phyloP scores from a whole-genome alignment of 1,284 basidiomycete genomes.

The Ceratobasidium sp. region DNA sequence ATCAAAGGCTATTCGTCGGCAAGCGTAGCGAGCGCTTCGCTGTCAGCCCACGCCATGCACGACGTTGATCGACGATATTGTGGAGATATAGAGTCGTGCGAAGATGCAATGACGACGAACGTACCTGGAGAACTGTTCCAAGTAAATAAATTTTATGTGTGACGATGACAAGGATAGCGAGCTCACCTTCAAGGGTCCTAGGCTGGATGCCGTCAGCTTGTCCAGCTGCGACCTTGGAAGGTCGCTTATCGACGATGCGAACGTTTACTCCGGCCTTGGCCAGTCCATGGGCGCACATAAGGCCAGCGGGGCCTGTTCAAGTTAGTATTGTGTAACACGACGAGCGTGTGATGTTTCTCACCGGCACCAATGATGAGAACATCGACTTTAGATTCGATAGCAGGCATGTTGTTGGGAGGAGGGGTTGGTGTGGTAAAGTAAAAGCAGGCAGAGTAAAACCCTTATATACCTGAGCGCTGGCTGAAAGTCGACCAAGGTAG shows the following conservation, averaged over 20 bases:
- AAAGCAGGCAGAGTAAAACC: background rate
- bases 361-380: slow-evolving; percentile 64
- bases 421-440: slow-evolving; percentile 1
- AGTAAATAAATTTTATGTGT: background rate
- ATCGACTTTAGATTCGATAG: slow-evolving; percentile 63
- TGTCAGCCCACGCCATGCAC: slow-evolving; percentile 36
- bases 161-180: slow-evolving; percentile 71
- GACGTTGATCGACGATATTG: slow-evolving; percentile 44
- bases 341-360: slow-evolving; percentile 3
- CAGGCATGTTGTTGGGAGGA: slow-evolving; percentile 30
- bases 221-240: slow-evolving; percentile 69
- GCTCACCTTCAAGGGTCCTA: slow-evolving; percentile 72
- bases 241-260: slow-evolving; percentile 74
- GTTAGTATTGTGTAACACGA: background rate
- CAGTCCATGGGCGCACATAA: slow-evolving; percentile 76
- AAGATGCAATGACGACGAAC: slow-evolving; percentile 7
- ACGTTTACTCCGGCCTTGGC: slow-evolving; percentile 72
- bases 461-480: slow-evolving; percentile 13
- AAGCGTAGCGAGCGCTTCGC: slow-evolving; percentile 39
- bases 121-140: slow-evolving; percentile 21
- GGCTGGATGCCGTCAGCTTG: slow-evolving; percentile 87
- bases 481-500: background rate
- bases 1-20: slow-evolving; percentile 42
- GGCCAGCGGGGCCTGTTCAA: slow-evolving; percentile 67
- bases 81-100: slow-evolving; percentile 1